phyloP scores from a whole-genome alignment of 1,139 yeast genomes.

The Hansenula lynferdii region DNA sequence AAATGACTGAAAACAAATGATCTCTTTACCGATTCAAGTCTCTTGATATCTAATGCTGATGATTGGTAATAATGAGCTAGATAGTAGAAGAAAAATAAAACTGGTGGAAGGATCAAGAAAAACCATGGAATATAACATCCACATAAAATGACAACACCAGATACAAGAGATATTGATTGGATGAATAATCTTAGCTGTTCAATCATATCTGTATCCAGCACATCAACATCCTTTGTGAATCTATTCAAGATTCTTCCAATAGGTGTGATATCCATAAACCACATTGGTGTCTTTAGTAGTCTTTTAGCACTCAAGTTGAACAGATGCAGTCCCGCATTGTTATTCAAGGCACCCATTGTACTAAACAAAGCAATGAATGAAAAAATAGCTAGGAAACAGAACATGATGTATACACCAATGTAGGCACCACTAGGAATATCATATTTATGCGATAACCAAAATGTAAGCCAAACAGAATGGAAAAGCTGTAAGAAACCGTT shows the following conservation, averaged over 20 bases:
- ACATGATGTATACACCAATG: conserved; percentile 29
- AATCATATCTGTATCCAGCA: conserved; percentile 49
- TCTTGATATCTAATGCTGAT: conserved; percentile 29
- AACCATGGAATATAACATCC: conserved; percentile 63
- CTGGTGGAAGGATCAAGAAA: conserved; percentile 45
- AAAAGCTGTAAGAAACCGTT: conserved; percentile 28
- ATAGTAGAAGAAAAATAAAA: conserved; percentile 55
- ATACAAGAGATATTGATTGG: conserved; percentile 41
- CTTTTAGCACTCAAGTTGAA: conserved; percentile 38
- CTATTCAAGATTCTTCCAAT: conserved; percentile 54
- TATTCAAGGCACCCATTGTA: conserved; percentile 38
- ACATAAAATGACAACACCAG: conserved; percentile 55
- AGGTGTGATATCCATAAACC: conserved; percentile 54
- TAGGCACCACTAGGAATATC: conserved; percentile 23
- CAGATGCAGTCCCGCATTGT: conserved; percentile 32
- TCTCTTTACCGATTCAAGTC: conserved; percentile 62
- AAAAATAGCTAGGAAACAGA: conserved; percentile 28
- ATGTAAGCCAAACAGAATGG: conserved; percentile 36
- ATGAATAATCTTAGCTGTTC: conserved; percentile 44
- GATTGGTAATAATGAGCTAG: conserved; percentile 44
- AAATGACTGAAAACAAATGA: conserved; percentile 39
- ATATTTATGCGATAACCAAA: conserved; percentile 33
- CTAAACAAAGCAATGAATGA: conserved; percentile 39
- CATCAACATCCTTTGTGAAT: conserved; percentile 57
- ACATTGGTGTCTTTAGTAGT: conserved; percentile 48